A percentile compares a stretch with the other conserved stretches of the same genome.
Conservation (phyloP, 768 basidiomycete genomes). For the Mrakia blollopis region DNA sequence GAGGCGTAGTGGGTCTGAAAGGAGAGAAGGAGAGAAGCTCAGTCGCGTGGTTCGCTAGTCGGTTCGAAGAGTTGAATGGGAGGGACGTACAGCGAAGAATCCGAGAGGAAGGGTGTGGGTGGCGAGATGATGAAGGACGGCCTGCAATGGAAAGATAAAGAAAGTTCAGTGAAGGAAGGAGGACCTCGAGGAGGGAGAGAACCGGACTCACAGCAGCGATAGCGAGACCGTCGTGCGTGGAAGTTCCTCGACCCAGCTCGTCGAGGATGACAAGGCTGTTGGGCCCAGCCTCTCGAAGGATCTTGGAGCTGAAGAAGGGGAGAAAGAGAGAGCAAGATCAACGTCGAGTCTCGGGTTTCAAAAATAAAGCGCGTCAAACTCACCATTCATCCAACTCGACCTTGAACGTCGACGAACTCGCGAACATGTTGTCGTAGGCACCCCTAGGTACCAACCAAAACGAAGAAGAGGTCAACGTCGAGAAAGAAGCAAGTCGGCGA, state of each 20-base stretch:
- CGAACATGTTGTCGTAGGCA: constrained; percentile 96
- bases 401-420: constrained; percentile 91
- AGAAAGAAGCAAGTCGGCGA: not conserved
- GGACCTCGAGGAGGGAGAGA: not conserved
- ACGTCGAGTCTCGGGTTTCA: not conserved
- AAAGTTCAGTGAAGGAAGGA: not conserved
- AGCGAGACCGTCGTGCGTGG: constrained; percentile 95
- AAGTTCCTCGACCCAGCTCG: constrained; percentile 91
- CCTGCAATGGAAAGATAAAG: constrained; percentile 47
- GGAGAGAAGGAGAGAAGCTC: not conserved
- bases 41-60: not conserved
- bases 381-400: constrained; percentile 98
- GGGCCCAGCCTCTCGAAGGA: constrained; percentile 87
- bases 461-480: not conserved
- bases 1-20: constrained; percentile 82
- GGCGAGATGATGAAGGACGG: constrained; percentile 89
- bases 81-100: constrained; percentile 66
- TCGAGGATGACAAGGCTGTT: constrained; percentile 91
- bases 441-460: constrained; percentile 79
- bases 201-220: constrained; percentile 69
- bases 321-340: not conserved
- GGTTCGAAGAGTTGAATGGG: not conserved
- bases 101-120: constrained; percentile 85
- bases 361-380: constrained; percentile 20
- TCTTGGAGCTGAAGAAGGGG: constrained; percentile 51